Evolutionary conservation across 768 basidiomycete species (phyloP).

Genomic region (Tricholoma terreum): DNA sequence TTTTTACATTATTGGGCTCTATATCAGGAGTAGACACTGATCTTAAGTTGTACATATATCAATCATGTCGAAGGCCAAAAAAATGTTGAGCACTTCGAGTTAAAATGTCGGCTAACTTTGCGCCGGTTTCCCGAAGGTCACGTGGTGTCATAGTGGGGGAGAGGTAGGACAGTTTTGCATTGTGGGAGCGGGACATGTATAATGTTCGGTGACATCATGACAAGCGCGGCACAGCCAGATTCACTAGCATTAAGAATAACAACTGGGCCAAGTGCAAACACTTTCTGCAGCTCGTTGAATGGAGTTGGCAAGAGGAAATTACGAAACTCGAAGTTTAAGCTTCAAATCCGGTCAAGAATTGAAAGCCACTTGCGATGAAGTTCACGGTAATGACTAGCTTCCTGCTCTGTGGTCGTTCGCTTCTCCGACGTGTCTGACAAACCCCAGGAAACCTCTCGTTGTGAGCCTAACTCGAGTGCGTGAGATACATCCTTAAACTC

Average conservation of each 20-base stretch:
- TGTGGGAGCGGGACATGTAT: neutral
- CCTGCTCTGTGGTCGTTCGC: neutral
- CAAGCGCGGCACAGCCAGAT: neutral
- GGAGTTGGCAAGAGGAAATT: neutral
- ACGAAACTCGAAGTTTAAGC: neutral
- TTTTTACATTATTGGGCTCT: too few relatives aligned
- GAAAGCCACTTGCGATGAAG: neutral
- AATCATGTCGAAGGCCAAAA: too few relatives aligned
- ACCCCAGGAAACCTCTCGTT: neutral
- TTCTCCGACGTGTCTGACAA: neutral
- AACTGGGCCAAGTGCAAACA: neutral
- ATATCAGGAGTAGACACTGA: too few relatives aligned
- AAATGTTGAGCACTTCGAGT: too few relatives aligned
- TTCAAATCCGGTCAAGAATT: too few relatives aligned
- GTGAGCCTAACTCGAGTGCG: neutral
- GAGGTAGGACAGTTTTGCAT: too few relatives aligned
- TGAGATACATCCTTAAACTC: neutral
- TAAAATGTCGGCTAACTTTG: neutral
- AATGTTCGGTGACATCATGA: neutral
- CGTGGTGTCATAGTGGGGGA: too few relatives aligned
- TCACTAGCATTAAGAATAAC: neutral
- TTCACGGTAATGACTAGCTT: neutral
- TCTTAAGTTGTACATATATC: too few relatives aligned
- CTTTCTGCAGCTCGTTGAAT: neutral
- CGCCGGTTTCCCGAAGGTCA: too few relatives aligned